Percentiles rank a stretch among this genome's conserved stretches.
Evolutionary conservation across 176 grass and related monocot genomes (phyloP).

Genomic region (sorghum (Sorghum bicolor)): DNA sequence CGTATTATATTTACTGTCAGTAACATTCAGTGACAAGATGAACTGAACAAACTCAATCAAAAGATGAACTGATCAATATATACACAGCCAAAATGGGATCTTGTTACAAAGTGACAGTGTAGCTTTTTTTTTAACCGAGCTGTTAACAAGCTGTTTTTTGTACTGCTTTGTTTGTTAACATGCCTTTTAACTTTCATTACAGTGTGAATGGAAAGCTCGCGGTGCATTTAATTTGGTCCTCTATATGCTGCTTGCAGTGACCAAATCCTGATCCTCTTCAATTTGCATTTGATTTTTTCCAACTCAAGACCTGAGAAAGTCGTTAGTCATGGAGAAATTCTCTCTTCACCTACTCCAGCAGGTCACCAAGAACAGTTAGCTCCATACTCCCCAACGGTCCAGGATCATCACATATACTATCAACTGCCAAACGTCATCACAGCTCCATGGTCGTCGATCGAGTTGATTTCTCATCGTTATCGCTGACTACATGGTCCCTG

Average conservation of each 20-base stretch:
- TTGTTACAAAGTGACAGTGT: neutral
- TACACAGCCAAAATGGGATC: neutral
- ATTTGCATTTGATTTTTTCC: neutral
- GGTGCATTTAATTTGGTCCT: neutral
- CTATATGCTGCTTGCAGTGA: neutral
- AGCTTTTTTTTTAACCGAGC: neutral
- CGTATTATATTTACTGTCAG: neutral
- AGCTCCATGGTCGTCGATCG: neutral
- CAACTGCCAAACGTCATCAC: neutral
- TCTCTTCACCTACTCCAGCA: slow-evolving; percentile 13
- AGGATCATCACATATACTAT: slow-evolving; percentile 2
- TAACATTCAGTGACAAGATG: neutral
- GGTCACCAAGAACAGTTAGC: slow-evolving; percentile 25
- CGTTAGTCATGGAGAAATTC: neutral
- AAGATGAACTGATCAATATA: neutral
- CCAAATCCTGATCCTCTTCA: neutral
- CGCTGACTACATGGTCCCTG: neutral
- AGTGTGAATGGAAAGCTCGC: neutral
- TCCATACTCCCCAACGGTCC: neutral
- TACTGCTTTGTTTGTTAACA: neutral
- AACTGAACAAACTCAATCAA: neutral
- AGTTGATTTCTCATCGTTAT: slow-evolving; percentile 13
- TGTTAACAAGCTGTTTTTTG: neutral
- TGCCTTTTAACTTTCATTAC: neutral
- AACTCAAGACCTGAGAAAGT: slow-evolving; percentile 29